Evolutionary conservation across 345 rosid genomes (phyloP).

Genomic region (Eucalyptus tenuipes): DNA sequence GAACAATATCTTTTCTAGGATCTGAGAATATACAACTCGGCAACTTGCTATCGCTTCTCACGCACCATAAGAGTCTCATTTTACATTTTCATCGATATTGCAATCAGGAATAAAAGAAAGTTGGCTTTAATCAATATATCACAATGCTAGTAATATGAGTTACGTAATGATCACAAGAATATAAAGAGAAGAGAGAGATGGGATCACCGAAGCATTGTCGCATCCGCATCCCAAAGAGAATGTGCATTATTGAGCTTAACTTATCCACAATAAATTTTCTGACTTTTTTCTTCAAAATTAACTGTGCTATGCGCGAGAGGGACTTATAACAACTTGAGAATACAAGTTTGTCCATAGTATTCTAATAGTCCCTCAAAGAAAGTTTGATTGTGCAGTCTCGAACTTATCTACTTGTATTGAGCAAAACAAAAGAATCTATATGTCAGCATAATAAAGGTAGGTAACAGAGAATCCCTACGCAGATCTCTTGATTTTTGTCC

Average conservation of each 20-base stretch:
- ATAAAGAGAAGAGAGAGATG: neutral
- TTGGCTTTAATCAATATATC: fast-evolving
- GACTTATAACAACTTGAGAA: neutral
- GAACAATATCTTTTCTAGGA: too few species aligned
- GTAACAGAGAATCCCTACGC: neutral
- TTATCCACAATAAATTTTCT: too few species aligned
- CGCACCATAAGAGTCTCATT: neutral
- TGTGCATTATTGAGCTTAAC: neutral
- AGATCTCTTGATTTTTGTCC: neutral
- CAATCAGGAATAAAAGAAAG: neutral
- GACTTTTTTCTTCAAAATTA: too few species aligned
- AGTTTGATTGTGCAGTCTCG: neutral
- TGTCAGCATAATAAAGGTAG: neutral
- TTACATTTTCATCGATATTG: neutral
- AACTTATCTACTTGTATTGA: neutral
- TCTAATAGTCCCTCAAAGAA: too few species aligned
- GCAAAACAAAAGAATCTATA: neutral
- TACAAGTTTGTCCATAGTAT: neutral
- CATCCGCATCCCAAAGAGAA: neutral
- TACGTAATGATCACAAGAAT: neutral
- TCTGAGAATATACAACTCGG: too few species aligned
- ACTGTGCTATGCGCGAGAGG: fast-evolving
- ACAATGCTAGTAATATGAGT: neutral
- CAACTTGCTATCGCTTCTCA: neutral
- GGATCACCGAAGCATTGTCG: neutral